Evolutionary conservation across 2,329 filamentous ascomycete species (phyloP).

Genomic region (Ophiocordyceps robertsii): DNA sequence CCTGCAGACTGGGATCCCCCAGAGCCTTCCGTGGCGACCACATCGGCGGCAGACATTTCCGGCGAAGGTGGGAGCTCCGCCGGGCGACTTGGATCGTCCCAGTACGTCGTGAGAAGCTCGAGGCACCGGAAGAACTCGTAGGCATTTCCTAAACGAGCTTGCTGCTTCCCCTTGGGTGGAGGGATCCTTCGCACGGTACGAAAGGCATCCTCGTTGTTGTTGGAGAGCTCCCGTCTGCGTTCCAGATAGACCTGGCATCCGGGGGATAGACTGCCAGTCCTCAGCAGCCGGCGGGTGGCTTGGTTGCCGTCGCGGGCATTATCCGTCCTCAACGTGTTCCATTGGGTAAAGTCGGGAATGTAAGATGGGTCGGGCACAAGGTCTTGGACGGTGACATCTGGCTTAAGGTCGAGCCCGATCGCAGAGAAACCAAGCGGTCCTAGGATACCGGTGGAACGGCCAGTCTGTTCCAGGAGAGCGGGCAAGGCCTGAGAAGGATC

Average conservation of each 20-base stretch:
- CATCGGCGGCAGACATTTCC: slow-evolving; percentile 13
- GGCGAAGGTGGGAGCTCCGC: slow-evolving; percentile 18
- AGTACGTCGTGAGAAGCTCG: slow-evolving; percentile 43
- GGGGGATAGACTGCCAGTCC: slow-evolving; percentile 40
- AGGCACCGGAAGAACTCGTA: slow-evolving; percentile 55
- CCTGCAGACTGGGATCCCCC: slow-evolving; percentile 1
- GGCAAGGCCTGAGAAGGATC: slow-evolving; percentile 26
- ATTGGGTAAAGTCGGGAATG: slow-evolving; percentile 38
- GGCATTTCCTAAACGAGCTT: slow-evolving; percentile 45
- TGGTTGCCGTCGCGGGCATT: slow-evolving; percentile 34
- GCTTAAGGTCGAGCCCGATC: slow-evolving; percentile 41
- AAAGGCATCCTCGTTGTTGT: slow-evolving; percentile 44
- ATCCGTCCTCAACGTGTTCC: slow-evolving; percentile 35
- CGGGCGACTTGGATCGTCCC: slow-evolving; percentile 43
- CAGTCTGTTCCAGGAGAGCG: slow-evolving; percentile 36
- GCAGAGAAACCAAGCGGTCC: slow-evolving; percentile 38
- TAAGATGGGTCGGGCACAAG: slow-evolving; percentile 40
- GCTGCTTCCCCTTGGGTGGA: slow-evolving; percentile 36
- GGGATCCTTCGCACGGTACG: slow-evolving; percentile 46
- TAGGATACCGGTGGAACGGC: slow-evolving; percentile 28
- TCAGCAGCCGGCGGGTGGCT: slow-evolving; percentile 32
- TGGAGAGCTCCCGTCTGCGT: slow-evolving; percentile 41
- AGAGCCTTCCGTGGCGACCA: slow-evolving; percentile 3
- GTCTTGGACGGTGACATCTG: slow-evolving; percentile 31
- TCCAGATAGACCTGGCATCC: slow-evolving; percentile 46